Evolutionary conservation across 305 asterid genomes (phyloP).

Genomic region (Plantago lanceolata): DNA sequence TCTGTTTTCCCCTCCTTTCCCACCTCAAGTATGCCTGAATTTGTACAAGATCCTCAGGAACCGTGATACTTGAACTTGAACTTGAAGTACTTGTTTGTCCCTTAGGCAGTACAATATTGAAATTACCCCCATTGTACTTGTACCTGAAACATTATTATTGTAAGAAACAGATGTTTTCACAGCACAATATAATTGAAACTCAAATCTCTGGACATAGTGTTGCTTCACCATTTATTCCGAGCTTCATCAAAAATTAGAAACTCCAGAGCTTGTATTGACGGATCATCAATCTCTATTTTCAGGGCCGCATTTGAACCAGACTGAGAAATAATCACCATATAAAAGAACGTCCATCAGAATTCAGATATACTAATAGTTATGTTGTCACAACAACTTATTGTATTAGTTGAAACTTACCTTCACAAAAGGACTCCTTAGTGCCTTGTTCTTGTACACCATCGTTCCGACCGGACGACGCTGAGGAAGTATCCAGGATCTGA

Average conservation of each 20-base stretch:
- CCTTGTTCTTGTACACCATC: slow-evolving; percentile 62
- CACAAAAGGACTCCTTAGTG: slow-evolving; percentile 87
- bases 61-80: slow-evolving; percentile 54
- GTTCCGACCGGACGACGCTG: slow-evolving; percentile 72
- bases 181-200: slow-evolving; percentile 19
- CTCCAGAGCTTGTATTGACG: slow-evolving; percentile 83
- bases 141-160: slow-evolving; percentile 48
- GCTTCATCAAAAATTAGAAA: slow-evolving; percentile 84
- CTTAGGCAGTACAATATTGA: slow-evolving; percentile 52
- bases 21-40: slow-evolving; percentile 91
- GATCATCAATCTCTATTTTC: slow-evolving; percentile 82
- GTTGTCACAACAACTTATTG: slow-evolving; percentile 12
- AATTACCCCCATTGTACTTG: slow-evolving; percentile 78
- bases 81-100: slow-evolving; percentile 35
- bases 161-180: slow-evolving; percentile 16
- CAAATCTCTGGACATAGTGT: slow-evolving; percentile 8
- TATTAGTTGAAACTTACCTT: slow-evolving; percentile 46
- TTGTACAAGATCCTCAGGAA: slow-evolving; percentile 98
- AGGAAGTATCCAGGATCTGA: slow-evolving; percentile 86
- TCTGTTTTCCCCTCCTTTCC: slow-evolving; percentile 93
- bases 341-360: slow-evolving; percentile 24
- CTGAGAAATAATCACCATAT: slow-evolving; percentile 39
- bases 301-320: slow-evolving; percentile 65
- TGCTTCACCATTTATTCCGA: slow-evolving; percentile 69
- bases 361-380: slow-evolving; percentile 22